Evolutionary conservation across 495 filamentous ascomycete genomes (phyloP), one percentile per base, ranked within the genome.

Genomic region (Sordaria brevicollis): DNA sequence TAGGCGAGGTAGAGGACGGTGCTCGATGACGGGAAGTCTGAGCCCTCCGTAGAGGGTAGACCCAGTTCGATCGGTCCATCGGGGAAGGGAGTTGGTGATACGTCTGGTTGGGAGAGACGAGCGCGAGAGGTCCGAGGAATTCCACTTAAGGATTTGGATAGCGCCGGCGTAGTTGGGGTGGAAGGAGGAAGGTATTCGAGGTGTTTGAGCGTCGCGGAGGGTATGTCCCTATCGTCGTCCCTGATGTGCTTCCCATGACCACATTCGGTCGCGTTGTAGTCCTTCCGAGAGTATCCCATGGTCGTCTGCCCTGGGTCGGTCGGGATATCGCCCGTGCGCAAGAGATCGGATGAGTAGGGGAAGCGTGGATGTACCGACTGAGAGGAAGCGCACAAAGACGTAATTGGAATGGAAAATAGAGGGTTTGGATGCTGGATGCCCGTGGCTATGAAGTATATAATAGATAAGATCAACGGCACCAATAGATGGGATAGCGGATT

Each of bases 1-100:
- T 99, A 99, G 41, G 95, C 95, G 11, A 99, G 88, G 81, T 98
- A 99, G 62, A 97, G 85, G 66, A 97, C 83, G 3, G 92, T 92
- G 15, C 68, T 66, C 17, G 76, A 70, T 6, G 66, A 66, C 4
- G 49, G 49, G 49, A 31, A 25, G 25, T 31, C 25, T 21, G 39
- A 43, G 11, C 21, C 49, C 49, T 21, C 49, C 13, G 11, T 13
- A 33, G 49, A 10, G 49, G 49, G 70, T 34, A 76, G n/a, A n/a
- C n/a, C 71, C 37, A 69, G 68, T n/a, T n/a, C n/a, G 62, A 78
- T 67, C 15, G 76, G 74, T 15, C 75, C 75, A 70, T 38, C 72
- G 2, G 74, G 76, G 67, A 79, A 76, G 1, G 74, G 73, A 1
- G 35, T 70, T 1, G 77, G 77, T 2, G 65, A 35, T n/a, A 69